phyloP scores from a whole-genome alignment of 129 eudicot species.

The Silybum marianum region DNA sequence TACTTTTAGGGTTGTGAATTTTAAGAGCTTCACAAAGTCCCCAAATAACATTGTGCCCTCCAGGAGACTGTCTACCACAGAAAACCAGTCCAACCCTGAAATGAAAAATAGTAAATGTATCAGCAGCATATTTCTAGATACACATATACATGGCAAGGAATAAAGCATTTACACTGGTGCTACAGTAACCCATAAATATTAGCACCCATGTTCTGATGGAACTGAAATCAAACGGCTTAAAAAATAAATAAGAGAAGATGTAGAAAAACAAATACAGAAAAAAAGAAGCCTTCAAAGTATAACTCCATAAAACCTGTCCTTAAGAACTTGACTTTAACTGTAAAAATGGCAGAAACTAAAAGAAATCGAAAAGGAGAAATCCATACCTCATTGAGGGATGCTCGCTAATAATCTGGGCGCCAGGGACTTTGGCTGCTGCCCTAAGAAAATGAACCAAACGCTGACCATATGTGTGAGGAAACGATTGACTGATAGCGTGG shows the following conservation, averaged over 20 bases:
- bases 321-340: neutral
- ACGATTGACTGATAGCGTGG: constrained; percentile 66
- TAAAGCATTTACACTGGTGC: neutral
- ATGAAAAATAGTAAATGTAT: constrained; percentile 3
- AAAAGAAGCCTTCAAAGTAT: neutral
- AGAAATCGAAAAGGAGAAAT: neutral
- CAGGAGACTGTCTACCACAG: constrained; percentile 92
- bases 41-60: constrained; percentile 96
- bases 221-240: neutral
- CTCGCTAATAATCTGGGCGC: constrained; percentile 72
- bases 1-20: constrained; percentile 63
- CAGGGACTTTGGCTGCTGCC: constrained; percentile 77
- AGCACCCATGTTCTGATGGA: neutral
- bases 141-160: neutral
- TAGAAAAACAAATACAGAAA: neutral
- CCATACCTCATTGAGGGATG: constrained; percentile 73
- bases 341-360: constrained; percentile 8
- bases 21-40: constrained; percentile 81
- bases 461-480: constrained; percentile 87
- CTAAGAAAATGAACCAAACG: constrained; percentile 87
- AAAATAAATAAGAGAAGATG: neutral
- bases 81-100: constrained; percentile 85
- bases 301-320: neutral
- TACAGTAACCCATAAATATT: neutral
- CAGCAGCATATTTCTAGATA: neutral